Conservation (phyloP, 306 rosid genomes). For the Inga leiocalycina region DNA sequence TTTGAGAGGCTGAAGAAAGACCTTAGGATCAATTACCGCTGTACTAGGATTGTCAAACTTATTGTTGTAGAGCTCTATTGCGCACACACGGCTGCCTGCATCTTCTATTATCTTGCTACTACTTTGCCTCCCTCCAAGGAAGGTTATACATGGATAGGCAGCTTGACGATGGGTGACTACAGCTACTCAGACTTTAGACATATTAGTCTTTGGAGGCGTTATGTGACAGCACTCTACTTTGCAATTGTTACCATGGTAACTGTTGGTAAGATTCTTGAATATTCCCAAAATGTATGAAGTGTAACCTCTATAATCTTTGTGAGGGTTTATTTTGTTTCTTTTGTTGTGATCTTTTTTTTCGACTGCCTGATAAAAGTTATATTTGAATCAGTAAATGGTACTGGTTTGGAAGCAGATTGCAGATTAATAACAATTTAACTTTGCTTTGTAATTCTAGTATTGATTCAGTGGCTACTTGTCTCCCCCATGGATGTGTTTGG, state of each 20-base stretch:
- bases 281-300: too few species aligned
- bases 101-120: conserved; percentile 71
- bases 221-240: conserved; percentile 63
- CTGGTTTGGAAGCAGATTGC: not conserved
- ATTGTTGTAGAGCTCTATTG: conserved; percentile 65
- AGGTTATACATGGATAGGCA: conserved; percentile 75
- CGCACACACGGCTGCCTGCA: conserved; percentile 72
- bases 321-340: not conserved
- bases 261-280: conserved; percentile 50
- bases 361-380: not conserved
- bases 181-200: conserved; percentile 58
- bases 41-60: conserved; percentile 56
- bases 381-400: not conserved
- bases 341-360: not conserved
- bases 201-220: conserved; percentile 65
- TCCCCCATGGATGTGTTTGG: not conserved
- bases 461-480: not conserved
- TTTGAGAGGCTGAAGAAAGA: conserved; percentile 58
- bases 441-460: not conserved
- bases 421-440: not conserved
- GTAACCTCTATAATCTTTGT: not conserved
- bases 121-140: conserved; percentile 54
- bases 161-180: conserved; percentile 62
- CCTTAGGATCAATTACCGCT: conserved; percentile 51
- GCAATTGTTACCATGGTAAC: conserved; percentile 77